These are phyloP conservation scores for Amborella trichopoda DNA, from an alignment of 164 flowering plant species.

Conservation along the genomic window DNA sequence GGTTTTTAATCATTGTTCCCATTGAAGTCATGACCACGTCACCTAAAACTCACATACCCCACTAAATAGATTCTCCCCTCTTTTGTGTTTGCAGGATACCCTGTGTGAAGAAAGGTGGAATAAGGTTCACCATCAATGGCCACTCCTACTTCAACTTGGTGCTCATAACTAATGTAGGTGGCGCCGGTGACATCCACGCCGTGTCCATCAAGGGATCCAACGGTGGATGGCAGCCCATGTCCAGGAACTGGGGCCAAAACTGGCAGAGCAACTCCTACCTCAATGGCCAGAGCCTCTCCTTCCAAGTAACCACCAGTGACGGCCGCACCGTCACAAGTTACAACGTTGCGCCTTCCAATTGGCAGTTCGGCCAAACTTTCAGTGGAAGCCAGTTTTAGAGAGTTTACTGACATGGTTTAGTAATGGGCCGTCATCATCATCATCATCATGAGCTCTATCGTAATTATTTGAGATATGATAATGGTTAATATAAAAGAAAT, in stretches of 20 bases:
- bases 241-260: constrained; percentile 51
- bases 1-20: no score
- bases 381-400: constrained; percentile 25
- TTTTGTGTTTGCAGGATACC: constrained; percentile 25
- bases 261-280: constrained; percentile 45
- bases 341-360: constrained; percentile 15
- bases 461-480: no score
- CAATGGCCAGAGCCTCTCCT: constrained; percentile 31
- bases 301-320: constrained; percentile 26
- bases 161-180: constrained; percentile 38
- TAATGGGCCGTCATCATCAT: no score
- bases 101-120: constrained; percentile 40
- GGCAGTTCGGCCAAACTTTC: constrained; percentile 30
- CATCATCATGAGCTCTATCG: no score
- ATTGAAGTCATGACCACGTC: no score
- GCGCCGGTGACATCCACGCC: constrained; percentile 34
- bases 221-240: constrained; percentile 40
- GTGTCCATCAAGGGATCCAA: constrained; percentile 39
- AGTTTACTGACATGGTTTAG: not conserved
- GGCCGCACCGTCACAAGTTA: constrained; percentile 23
- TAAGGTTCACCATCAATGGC: constrained; percentile 55
- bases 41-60: no score
- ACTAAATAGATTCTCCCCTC: no score
- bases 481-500: not conserved
- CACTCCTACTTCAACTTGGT: constrained; percentile 52